Evolutionary conservation across 1,284 basidiomycete genomes (phyloP).

Genomic region (Peniophora sp.): DNA sequence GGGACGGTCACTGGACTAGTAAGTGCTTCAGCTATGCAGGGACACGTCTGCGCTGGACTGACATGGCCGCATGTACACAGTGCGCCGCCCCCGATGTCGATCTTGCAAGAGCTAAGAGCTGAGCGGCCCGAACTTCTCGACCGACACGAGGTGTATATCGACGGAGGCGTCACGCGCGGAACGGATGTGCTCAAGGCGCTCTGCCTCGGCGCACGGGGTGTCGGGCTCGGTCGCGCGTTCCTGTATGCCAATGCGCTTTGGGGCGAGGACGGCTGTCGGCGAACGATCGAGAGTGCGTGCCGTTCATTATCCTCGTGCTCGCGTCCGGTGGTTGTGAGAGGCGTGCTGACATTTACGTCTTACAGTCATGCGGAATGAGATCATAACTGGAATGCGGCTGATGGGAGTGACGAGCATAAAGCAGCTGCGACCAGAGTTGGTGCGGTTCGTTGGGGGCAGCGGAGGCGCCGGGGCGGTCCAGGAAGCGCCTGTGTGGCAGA

Average conservation of each 20-base stretch:
- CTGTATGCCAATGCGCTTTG: conserved; percentile 61
- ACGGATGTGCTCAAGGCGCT: conserved; percentile 70
- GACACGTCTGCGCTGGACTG: neutral
- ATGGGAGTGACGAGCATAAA: conserved; percentile 41
- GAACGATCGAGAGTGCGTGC: conserved; percentile 19
- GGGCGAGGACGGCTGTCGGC: conserved; percentile 42
- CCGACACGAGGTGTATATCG: conserved; percentile 62
- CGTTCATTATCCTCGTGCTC: neutral
- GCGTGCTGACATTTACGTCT: neutral
- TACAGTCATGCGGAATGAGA: conserved; percentile 27
- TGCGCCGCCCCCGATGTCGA: conserved; percentile 19
- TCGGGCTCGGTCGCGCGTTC: conserved; percentile 50
- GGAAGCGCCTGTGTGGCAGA: no score
- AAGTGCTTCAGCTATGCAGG: neutral
- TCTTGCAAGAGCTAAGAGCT: conserved; percentile 36
- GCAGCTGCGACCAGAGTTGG: conserved; percentile 43
- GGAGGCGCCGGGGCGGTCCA: neutral
- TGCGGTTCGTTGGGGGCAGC: conserved; percentile 19
- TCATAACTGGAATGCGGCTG: conserved; percentile 44
- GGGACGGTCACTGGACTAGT: conserved; percentile 55
- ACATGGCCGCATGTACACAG: conserved; percentile 4
- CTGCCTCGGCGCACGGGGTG: conserved; percentile 60
- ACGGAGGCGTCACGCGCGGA: conserved; percentile 63
- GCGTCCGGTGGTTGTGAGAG: neutral
- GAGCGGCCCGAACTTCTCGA: conserved; percentile 28